Base-by-base conservation (phyloP, 805 yeast species). In the Hanseniaspora hatyaiensis region DNA sequence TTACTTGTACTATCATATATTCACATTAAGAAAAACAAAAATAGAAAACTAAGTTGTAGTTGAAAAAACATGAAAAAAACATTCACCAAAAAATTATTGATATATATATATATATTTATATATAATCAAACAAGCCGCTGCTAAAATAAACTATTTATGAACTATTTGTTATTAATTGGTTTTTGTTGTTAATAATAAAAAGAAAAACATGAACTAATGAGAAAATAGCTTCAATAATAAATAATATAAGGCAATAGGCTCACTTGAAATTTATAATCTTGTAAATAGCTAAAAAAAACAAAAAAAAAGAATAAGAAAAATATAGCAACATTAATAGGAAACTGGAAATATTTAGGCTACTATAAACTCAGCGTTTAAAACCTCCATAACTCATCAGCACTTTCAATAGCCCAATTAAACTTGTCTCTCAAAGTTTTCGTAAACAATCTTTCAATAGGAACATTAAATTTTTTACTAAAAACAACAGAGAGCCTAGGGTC, bases 341-440 rank as follows among this genome's bases (percentile, higher is more conserved):
- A 15, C 32, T 19, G 15, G 2, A 1, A 26, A 2, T 11, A 6
- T 12, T 22, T 15, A n/a, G n/a, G n/a, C n/a, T n/a, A n/a, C n/a
- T n/a, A n/a, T n/a, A n/a, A n/a, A n/a, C n/a, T n/a, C n/a, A n/a
- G n/a, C n/a, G 11, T 6, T 55, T 64, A 88, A 59, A 88, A 88
- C 54, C 75, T 72, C 97, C 97, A 88, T 57, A 84, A 66, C 54
- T 76, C 86, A 60, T 82, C 96, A 3, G 79, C 87, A 46, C 88
- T 78, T 62, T 88, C 94, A 46, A 89, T 81, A 26, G 97, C 97
- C 97, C 97, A 89, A 40, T 76, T 79, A 66, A 89, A 89, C 67
- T 89, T 89, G 36, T 88, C 96, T 52, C 96, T 69, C 47, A 89
- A 68, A 0, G 97, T 84, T 66, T 87, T 88, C 11, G 96, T 82